Percentiles rank a stretch among this genome's conserved stretches.
These are phyloP conservation scores for Yamadazyma aaseri DNA, from an alignment of 1,139 yeast genomes.

Conservation along the genomic window DNA sequence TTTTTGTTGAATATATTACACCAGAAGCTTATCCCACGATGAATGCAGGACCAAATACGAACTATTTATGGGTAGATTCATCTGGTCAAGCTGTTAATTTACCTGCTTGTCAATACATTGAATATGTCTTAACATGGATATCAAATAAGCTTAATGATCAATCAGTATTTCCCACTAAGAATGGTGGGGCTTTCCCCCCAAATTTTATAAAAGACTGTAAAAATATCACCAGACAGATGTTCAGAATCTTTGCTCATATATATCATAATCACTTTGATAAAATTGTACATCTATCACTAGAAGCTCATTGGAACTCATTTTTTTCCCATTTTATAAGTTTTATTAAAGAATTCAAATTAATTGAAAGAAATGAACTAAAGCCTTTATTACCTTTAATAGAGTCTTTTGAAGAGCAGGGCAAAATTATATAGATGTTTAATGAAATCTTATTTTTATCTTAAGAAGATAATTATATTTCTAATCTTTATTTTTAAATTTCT, in stretches of 20 bases:
- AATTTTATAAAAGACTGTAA: conserved; percentile 79
- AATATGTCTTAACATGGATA: conserved; percentile 89
- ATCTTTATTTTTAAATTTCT: not conserved
- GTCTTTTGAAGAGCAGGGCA: conserved; percentile 81
- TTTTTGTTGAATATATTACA: conserved; percentile 82
- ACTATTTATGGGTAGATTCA: conserved; percentile 87
- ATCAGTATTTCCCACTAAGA: conserved; percentile 85
- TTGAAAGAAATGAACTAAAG: conserved; percentile 75
- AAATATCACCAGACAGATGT: conserved; percentile 87
- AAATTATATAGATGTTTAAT: conserved; percentile 43
- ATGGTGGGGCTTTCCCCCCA: conserved; percentile 91
- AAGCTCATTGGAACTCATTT: conserved; percentile 98
- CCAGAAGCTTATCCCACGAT: conserved; percentile 88
- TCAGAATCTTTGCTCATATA: conserved; percentile 93
- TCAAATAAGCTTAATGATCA: conserved; percentile 86
- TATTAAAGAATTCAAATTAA: conserved; percentile 75
- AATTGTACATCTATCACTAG: conserved; percentile 82
- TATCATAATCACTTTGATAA: conserved; percentile 94
- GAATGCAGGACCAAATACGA: conserved; percentile 94
- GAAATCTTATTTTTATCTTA: too few relatives aligned
- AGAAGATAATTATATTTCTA: not conserved
- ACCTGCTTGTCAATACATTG: conserved; percentile 93
- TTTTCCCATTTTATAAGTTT: conserved; percentile 94
- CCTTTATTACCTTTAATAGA: conserved; percentile 80
- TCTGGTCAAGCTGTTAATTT: conserved; percentile 74